Evolutionary conservation across 108 stramenopile genomes (phyloP).

Genomic region (Skeletonema grethae): DNA sequence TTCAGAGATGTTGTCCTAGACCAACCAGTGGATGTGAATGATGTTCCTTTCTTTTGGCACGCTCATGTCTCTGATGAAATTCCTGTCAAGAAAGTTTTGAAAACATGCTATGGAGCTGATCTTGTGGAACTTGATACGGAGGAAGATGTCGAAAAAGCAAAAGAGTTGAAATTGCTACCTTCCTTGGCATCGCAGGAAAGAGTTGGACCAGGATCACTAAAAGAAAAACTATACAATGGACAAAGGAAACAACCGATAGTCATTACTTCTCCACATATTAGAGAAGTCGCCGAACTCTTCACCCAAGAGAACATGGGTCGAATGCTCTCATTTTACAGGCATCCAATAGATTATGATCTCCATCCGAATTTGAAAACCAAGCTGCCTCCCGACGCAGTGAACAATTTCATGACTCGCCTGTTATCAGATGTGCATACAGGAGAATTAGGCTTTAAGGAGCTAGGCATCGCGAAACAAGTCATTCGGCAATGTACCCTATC

Average conservation of each 20-base stretch:
- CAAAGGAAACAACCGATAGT: constrained; percentile 38
- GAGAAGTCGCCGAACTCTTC: constrained; percentile 50
- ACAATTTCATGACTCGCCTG: constrained; percentile 49
- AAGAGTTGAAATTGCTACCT: constrained; percentile 37
- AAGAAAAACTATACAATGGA: constrained; percentile 34
- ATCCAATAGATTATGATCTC: constrained; percentile 59
- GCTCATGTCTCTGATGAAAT: constrained; percentile 39
- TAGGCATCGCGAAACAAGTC: constrained; percentile 58
- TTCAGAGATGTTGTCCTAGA: constrained; percentile 57
- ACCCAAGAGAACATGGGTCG: constrained; percentile 51
- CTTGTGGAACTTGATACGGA: constrained; percentile 45
- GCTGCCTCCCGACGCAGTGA: constrained; percentile 25
- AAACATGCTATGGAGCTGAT: constrained; percentile 48
- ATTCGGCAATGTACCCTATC: constrained; percentile 43
- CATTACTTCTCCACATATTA: constrained; percentile 51
- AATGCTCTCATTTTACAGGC: constrained; percentile 50
- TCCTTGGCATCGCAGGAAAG: constrained; percentile 17
- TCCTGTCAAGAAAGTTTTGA: constrained; percentile 41
- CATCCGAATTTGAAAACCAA: constrained; percentile 37
- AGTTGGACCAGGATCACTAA: constrained; percentile 18
- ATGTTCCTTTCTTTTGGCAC: constrained; percentile 62
- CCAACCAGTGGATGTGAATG: constrained; percentile 42
- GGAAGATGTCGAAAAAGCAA: constrained; percentile 43
- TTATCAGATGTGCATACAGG: constrained; percentile 38
- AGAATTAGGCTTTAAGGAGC: constrained; percentile 47